Percentiles rank a stretch among this genome's conserved stretches.
These are phyloP conservation scores for Porcisia hertigi DNA, from an alignment of 208 protist species.

Conservation along the genomic window DNA sequence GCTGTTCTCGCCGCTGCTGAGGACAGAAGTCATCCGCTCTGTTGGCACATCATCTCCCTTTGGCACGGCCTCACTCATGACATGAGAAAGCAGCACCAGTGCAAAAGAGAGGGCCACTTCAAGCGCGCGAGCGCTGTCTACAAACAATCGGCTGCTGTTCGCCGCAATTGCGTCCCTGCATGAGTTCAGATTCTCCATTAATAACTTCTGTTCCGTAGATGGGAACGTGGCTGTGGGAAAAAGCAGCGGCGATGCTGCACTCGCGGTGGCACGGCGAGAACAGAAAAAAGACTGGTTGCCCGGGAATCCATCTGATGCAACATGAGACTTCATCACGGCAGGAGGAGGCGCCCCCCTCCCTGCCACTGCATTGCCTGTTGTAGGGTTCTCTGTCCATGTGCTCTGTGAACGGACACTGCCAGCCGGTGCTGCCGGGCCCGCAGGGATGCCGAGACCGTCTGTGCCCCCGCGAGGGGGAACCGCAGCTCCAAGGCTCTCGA, in stretches of 20 bases:
- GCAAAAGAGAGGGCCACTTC: conserved; percentile 31
- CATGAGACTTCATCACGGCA: conserved; percentile 11
- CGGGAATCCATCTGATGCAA: conserved; percentile 5
- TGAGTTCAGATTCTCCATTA: conserved; percentile 24
- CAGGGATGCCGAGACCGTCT: conserved; percentile 1
- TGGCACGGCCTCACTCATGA: conserved; percentile 26
- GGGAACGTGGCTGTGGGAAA: conserved; percentile 15
- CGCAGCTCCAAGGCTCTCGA: background rate
- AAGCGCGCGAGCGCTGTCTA: conserved; percentile 18
- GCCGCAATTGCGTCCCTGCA: conserved; percentile 13
- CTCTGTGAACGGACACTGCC: background rate
- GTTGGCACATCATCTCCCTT: background rate
- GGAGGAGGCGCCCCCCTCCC: conserved; percentile 14
- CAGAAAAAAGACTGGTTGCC: background rate
- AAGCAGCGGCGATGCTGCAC: conserved; percentile 2
- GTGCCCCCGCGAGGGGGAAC: conserved; percentile 7
- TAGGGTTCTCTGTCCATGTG: background rate
- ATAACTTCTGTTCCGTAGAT: conserved; percentile 9
- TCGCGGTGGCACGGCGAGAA: background rate
- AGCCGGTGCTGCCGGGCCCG: background rate
- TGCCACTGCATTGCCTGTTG: background rate
- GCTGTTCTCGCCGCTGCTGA: background rate
- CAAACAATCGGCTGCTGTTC: conserved; percentile 19
- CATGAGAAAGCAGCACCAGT: conserved; percentile 32
- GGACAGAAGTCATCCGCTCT: background rate